A percentile compares a stretch with the other conserved stretches of the same genome.
phyloP scores from a whole-genome alignment of 352 stramenopile genomes.

The Detonula confervacea region DNA sequence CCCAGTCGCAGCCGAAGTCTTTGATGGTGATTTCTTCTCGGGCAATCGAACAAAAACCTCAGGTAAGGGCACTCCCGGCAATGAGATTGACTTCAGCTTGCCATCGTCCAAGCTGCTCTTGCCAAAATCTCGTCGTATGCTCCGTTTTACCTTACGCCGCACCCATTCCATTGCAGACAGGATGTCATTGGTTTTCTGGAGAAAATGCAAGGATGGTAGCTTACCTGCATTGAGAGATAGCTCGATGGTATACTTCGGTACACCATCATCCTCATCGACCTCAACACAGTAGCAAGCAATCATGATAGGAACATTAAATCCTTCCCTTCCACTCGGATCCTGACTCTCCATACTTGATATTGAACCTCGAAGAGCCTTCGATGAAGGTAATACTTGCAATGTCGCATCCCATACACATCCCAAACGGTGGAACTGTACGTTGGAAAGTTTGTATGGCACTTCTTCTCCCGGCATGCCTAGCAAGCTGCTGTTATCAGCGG shows the following conservation, averaged over 20 bases:
- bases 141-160: background rate
- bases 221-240: background rate
- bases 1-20: background rate
- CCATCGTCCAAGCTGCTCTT: background rate
- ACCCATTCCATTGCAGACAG: constrained; percentile 6
- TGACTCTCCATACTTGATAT: too few species aligned
- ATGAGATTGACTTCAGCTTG: background rate
- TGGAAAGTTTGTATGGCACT: background rate
- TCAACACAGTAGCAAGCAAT: background rate
- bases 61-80: background rate
- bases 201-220: background rate
- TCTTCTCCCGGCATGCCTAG: background rate
- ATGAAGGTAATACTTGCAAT: background rate
- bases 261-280: background rate
- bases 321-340: too few species aligned
- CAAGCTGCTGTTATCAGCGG: background rate
- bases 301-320: background rate
- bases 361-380: too few species aligned
- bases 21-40: background rate
- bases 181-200: background rate
- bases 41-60: background rate
- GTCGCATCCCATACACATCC: constrained; percentile 12
- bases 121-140: background rate
- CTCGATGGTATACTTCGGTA: background rate
- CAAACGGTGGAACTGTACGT: background rate